phyloP scores from a whole-genome alignment of 352 stramenopile genomes.

The Phytophthora ohioensis region DNA sequence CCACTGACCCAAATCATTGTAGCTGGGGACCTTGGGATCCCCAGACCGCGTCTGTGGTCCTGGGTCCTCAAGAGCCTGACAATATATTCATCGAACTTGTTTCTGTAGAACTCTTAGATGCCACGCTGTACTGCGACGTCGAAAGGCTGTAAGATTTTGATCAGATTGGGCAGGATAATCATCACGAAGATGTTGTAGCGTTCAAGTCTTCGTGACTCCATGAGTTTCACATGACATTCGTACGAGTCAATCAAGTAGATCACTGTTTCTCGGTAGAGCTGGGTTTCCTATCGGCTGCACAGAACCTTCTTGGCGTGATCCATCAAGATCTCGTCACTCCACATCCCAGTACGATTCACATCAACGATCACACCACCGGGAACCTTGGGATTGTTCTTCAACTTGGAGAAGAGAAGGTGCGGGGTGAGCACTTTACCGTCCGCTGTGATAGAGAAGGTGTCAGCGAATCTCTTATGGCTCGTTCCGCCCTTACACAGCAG shows the following conservation, averaged over 20 bases:
- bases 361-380: background rate
- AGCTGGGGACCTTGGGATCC: background rate
- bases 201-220: background rate
- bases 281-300: constrained; percentile 1
- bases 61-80: background rate
- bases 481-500: background rate
- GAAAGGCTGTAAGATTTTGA: background rate
- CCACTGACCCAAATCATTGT: background rate
- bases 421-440: background rate
- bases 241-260: constrained; percentile 8
- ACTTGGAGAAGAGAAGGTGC: constrained; percentile 1
- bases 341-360: constrained; percentile 7
- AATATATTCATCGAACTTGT: background rate
- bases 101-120: constrained; percentile 9
- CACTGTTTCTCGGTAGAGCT: background rate
- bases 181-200: constrained; percentile 9
- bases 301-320: background rate
- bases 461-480: background rate
- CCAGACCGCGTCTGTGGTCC: background rate
- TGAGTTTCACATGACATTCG: background rate
- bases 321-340: constrained; percentile 1
- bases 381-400: background rate
- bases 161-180: constrained; percentile 1
- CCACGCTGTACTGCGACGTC: constrained; percentile 2
- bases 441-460: too few species aligned